A percentile compares a stretch with the other conserved stretches of the same genome.
Evolutionary conservation across 768 basidiomycete genomes (phyloP).

Genomic region (Pleurotus djamor): DNA sequence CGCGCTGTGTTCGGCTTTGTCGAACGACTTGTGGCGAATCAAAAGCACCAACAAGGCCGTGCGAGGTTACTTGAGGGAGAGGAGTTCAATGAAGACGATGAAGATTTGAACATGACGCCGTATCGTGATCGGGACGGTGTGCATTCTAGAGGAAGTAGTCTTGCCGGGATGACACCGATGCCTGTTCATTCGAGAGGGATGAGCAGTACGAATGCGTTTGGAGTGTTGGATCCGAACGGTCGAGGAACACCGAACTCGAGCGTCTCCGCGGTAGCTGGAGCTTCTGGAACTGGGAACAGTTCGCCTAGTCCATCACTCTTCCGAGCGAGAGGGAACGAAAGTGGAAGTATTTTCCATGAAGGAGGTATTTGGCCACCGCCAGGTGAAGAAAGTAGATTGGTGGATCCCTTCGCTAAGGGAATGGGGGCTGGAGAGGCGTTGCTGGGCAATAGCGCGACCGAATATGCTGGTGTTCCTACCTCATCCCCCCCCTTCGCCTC

Average conservation of each 20-base stretch:
- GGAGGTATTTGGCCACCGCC: constrained; percentile 44
- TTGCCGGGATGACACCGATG: not conserved
- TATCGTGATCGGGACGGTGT: not conserved
- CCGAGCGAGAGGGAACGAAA: constrained; percentile 33
- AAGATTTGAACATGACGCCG: not conserved
- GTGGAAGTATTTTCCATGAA: constrained; percentile 46
- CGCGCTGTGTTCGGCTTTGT: constrained; percentile 4
- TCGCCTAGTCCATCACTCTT: constrained; percentile 34
- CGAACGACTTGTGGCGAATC: not conserved
- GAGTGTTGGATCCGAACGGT: not conserved
- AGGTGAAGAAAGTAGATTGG: constrained; percentile 23
- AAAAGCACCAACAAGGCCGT: not conserved
- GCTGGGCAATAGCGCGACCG: not conserved
- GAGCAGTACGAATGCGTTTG: not conserved
- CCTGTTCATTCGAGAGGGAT: not conserved
- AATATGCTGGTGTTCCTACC: not conserved
- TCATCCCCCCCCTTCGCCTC: not conserved
- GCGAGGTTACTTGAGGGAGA: constrained; percentile 10
- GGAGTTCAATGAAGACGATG: constrained; percentile 7
- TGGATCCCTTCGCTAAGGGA: constrained; percentile 32
- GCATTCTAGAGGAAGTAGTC: not conserved
- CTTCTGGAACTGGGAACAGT: not conserved
- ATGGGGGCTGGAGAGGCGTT: constrained; percentile 9
- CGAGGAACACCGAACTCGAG: not conserved
- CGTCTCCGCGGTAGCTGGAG: not conserved